Base-by-base conservation (phyloP, 2,329 filamentous ascomycete species). In the Ceratocystis papillata region DNA sequence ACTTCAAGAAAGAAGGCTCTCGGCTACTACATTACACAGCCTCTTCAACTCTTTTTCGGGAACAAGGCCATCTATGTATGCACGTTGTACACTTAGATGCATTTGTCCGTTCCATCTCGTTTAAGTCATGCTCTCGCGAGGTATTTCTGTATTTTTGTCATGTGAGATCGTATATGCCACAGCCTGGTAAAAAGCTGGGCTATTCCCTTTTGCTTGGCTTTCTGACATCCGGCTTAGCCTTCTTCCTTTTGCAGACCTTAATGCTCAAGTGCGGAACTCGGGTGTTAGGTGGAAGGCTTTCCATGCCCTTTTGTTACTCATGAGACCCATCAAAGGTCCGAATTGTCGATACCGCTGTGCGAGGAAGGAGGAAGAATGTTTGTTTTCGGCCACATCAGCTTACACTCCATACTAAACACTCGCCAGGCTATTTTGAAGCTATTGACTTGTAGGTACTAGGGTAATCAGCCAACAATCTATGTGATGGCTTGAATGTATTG, bases 101-200 rank as follows among this genome's bases (percentile, higher is more conserved):
- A 37, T 59, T 17, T 33, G 30, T 30, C 55, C 55, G 55, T 59
- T 59, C 25, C 55, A 30, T 59, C 55, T 59, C 55, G 55, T 59
- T 59, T 59, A 59, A 59, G 15, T 59, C 20, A n/a, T 2, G 28
- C 28, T 20, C 33, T 59, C 7, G 33, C 55, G 17, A 59, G 55
- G 28, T 33, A 59, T 59, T 59, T 59, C 55, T 59, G 55, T 59
- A 30, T 59, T 30, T 59, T 59, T 37, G 55, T 59, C 28, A 30
- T 17, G n/a, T 59, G 28, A 30, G 17, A 8, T 33, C 17, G 30
- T 30, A 30, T 37, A 59, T 59, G 5, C 7, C 37, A 30, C 55
- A 37, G 17, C 2, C 55, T 30, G 28, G 37, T 41, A 41, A 12
- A 41, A 41, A 41, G 37, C 37, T 41, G 37, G 37, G 37, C 37